phyloP scores from a whole-genome alignment of 805 yeast species.

The Pichia manshurica region DNA sequence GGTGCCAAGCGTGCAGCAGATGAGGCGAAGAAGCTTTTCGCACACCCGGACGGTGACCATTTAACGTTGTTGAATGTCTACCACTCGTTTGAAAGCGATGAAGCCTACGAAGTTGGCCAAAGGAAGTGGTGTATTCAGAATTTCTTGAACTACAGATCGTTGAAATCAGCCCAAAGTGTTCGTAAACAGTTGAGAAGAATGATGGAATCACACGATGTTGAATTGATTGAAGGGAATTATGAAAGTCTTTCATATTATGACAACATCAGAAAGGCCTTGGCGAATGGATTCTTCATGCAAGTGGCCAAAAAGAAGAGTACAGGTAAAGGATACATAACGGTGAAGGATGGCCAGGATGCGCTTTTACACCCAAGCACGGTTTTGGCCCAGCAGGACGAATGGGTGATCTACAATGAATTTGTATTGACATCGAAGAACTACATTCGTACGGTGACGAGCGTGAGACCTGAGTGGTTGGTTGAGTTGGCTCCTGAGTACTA shows the following conservation, averaged over 20 bases:
- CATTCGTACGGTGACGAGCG: constrained; percentile 86
- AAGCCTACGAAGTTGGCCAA: constrained; percentile 58
- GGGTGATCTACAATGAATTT: constrained; percentile 93
- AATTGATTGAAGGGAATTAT: constrained; percentile 60
- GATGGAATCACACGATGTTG: constrained; percentile 77
- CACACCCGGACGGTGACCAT: constrained; percentile 95
- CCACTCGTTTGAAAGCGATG: constrained; percentile 74
- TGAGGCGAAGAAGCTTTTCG: constrained; percentile 79
- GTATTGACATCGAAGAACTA: constrained; percentile 91
- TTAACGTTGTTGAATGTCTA: constrained; percentile 83
- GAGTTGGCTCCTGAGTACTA: constrained; percentile 74
- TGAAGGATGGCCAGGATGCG: constrained; percentile 95
- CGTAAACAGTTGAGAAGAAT: constrained; percentile 75
- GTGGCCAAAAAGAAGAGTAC: constrained; percentile 89
- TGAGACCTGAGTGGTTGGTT: constrained; percentile 88
- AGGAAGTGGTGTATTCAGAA: constrained; percentile 90
- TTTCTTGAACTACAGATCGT: constrained; percentile 75
- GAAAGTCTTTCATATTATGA: constrained; percentile 63
- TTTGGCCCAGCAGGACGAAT: constrained; percentile 80
- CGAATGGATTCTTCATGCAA: constrained; percentile 97
- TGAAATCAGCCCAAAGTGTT: constrained; percentile 81
- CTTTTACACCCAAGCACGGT: constrained; percentile 91
- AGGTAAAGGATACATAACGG: constrained; percentile 78
- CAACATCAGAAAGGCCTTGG: constrained; percentile 77
- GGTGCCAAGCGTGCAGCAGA: constrained; percentile 85